Conservation (phyloP, 2,329 filamentous ascomycete species). For the Tolypocladium tundrense region DNA sequence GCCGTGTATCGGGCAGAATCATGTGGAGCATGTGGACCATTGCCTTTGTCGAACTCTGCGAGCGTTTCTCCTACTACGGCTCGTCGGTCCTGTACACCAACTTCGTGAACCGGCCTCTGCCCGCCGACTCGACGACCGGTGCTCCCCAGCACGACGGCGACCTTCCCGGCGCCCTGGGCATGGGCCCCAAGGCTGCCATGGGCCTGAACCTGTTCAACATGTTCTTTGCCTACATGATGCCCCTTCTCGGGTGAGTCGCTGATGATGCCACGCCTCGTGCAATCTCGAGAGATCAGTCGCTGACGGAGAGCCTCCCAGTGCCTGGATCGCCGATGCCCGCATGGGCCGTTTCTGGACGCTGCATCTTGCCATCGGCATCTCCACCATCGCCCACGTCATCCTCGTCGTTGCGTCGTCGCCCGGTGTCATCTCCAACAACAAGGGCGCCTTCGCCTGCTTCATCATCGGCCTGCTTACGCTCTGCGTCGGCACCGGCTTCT, state of each 20-base stretch:
- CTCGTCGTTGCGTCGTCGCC: constrained; percentile 57
- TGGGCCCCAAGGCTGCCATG: constrained; percentile 46
- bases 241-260: constrained; percentile 32
- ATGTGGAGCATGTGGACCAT: constrained; percentile 59
- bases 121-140: constrained; percentile 43
- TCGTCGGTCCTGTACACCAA: constrained; percentile 59
- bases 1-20: constrained; percentile 53
- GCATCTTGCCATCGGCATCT: constrained; percentile 54
- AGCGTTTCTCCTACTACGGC: constrained; percentile 71
- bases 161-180: constrained; percentile 42
- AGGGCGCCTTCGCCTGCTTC: constrained; percentile 53
- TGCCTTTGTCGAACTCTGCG: constrained; percentile 63
- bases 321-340: constrained; percentile 56
- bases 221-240: constrained; percentile 53
- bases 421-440: constrained; percentile 44
- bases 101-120: constrained; percentile 48
- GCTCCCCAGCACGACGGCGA: constrained; percentile 22
- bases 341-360: constrained; percentile 66
- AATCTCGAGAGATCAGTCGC: not conserved
- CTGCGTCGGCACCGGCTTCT: constrained; percentile 62
- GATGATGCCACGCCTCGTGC: too few species aligned
- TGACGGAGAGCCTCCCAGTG: constrained; percentile 16
- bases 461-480: constrained; percentile 51
- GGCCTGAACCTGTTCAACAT: constrained; percentile 42
- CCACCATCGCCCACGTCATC: constrained; percentile 56